Percentiles rank a stretch among this genome's conserved stretches.
Evolutionary conservation across 306 rosid species (phyloP).

Genomic region (Prinsepia uniflora): DNA sequence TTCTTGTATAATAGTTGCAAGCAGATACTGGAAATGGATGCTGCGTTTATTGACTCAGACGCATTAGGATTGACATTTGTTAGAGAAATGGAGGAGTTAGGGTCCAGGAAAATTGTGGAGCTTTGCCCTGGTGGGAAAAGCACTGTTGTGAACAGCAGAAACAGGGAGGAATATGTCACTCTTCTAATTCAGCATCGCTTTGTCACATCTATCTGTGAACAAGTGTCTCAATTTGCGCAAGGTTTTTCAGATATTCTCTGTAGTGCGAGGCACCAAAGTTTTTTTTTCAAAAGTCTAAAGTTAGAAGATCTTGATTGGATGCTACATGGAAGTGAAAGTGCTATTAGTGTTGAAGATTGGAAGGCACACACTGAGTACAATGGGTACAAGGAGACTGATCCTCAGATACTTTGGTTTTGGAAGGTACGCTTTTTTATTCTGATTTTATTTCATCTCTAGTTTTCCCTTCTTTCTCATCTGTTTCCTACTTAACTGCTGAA

Average conservation of each 20-base stretch:
- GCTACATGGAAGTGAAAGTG: conserved; percentile 74
- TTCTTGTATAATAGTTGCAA: conserved; percentile 67
- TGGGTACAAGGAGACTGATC: conserved; percentile 82
- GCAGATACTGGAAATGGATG: conserved; percentile 79
- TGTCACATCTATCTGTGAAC: conserved; percentile 66
- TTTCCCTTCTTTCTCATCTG: not conserved
- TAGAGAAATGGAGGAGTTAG: conserved; percentile 90
- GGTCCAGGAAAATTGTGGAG: conserved; percentile 56
- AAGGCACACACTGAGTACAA: conserved; percentile 78
- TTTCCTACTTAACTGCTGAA: not conserved
- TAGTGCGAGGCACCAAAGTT: conserved; percentile 28
- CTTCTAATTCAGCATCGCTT: conserved; percentile 75
- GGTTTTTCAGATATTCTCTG: conserved; percentile 84
- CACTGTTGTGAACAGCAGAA: conserved; percentile 60
- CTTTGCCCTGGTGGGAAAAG: conserved; percentile 70
- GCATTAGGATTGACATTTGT: conserved; percentile 83
- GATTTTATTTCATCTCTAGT: conserved; percentile 11
- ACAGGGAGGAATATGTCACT: conserved; percentile 60
- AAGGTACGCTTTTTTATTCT: conserved; percentile 52
- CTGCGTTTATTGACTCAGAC: conserved; percentile 73
- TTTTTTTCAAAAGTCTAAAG: conserved; percentile 68
- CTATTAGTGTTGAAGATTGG: conserved; percentile 80
- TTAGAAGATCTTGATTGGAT: conserved; percentile 91
- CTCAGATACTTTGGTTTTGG: conserved; percentile 93
- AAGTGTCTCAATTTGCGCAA: conserved; percentile 64